Percentiles rank a stretch among this genome's conserved stretches.
Evolutionary conservation across 1,139 yeast genomes (phyloP).

Genomic region (Suhomyces coccinellae): DNA sequence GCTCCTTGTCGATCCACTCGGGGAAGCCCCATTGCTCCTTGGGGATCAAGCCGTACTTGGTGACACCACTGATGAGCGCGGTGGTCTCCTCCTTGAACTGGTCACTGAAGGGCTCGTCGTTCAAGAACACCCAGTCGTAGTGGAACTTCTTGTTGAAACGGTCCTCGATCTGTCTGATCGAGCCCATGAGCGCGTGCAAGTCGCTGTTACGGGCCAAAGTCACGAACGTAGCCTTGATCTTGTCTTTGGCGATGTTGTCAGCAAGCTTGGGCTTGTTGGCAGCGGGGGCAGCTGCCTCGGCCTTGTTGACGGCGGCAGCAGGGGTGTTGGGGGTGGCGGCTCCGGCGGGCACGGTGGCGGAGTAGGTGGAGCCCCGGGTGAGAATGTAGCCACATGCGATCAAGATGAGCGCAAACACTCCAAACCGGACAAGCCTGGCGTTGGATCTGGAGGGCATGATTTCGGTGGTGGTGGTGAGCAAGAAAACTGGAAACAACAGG

Average conservation of each 20-base stretch:
- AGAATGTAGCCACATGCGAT: constrained; percentile 60
- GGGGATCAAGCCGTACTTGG: constrained; percentile 47
- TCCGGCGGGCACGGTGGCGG: constrained; percentile 23
- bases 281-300: constrained; percentile 4
- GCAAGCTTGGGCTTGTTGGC: constrained; percentile 5
- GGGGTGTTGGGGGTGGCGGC: constrained; percentile 8
- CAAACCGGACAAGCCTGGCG: constrained; percentile 63
- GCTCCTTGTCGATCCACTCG: constrained; percentile 55
- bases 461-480: not conserved
- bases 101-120: constrained; percentile 43
- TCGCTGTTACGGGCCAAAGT: constrained; percentile 47
- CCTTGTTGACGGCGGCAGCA: constrained; percentile 11
- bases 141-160: constrained; percentile 43
- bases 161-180: constrained; percentile 48
- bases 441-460: constrained; percentile 52
- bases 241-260: constrained; percentile 17
- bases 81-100: constrained; percentile 39
- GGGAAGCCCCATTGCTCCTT: constrained; percentile 56
- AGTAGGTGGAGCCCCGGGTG: constrained; percentile 56
- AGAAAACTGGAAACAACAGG: constrained; percentile 6
- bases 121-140: constrained; percentile 51
- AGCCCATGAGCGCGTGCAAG: constrained; percentile 34
- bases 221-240: constrained; percentile 47
- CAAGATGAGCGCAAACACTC: constrained; percentile 57
- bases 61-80: constrained; percentile 38